Percentiles rank a stretch among this genome's conserved stretches.
Conservation (phyloP, 73 alveolate species). For the Tetrahymena elliotti region DNA sequence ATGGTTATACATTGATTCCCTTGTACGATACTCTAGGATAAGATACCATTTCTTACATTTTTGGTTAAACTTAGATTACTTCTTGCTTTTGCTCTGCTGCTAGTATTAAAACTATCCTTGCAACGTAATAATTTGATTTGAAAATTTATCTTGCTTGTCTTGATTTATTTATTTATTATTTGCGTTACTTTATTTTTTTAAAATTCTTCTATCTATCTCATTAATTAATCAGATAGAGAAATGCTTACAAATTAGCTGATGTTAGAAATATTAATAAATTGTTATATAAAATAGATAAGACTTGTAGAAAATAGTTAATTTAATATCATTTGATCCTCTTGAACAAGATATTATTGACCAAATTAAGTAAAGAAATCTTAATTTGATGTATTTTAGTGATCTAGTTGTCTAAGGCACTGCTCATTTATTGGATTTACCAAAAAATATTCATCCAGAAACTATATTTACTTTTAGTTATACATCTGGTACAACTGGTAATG, state of each 20-base stretch:
- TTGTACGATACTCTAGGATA: slow-evolving; percentile 42
- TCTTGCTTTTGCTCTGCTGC: slow-evolving; percentile 51
- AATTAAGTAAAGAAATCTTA: slow-evolving; percentile 16
- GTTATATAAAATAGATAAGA: neutral
- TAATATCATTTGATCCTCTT: slow-evolving; percentile 23
- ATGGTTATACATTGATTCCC: slow-evolving; percentile 69
- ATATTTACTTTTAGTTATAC: slow-evolving; percentile 64
- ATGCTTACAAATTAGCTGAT: no score
- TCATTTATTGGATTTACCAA: neutral
- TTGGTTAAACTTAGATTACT: slow-evolving; percentile 60
- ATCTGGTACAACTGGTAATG: slow-evolving; percentile 84
- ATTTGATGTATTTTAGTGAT: neutral
- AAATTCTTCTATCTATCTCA: no score
- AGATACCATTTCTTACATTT: slow-evolving; percentile 50
- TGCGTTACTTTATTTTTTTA: no score
- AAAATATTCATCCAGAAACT: slow-evolving; percentile 4
- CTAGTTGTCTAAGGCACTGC: slow-evolving; percentile 9
- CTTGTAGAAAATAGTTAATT: neutral
- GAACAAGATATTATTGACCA: neutral
- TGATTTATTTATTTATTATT: no score
- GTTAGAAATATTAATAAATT: neutral
- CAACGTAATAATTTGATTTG: neutral
- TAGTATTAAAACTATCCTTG: slow-evolving; percentile 41
- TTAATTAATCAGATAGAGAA: no score
- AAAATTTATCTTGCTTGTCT: neutral